Evolutionary conservation across 2,329 filamentous ascomycete genomes (phyloP).

Genomic region (Colletotrichum gloeosporioides): DNA sequence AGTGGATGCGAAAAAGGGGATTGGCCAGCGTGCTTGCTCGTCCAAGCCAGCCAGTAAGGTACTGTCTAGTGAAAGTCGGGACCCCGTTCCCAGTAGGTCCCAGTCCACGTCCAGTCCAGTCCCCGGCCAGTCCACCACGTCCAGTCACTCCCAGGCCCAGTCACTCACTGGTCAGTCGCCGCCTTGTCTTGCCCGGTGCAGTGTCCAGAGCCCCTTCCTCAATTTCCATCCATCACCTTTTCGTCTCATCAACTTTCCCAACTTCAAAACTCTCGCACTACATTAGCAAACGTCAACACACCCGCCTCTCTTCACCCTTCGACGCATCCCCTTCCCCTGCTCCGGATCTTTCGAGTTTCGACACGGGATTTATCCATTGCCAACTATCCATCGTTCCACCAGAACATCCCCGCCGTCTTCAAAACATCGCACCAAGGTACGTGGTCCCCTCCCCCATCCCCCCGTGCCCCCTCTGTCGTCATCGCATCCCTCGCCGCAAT

Average conservation of each 20-base stretch:
- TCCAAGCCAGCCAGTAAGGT: conserved; percentile 10
- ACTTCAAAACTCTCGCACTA: conserved; percentile 32
- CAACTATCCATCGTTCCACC: conserved; percentile 13
- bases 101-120: background rate
- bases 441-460: conserved; percentile 20
- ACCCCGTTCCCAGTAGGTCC: conserved; percentile 7
- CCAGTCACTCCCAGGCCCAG: background rate
- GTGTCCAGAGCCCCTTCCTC: conserved; percentile 33
- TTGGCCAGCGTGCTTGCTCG: conserved; percentile 15
- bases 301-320: conserved; percentile 13
- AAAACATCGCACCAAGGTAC: conserved; percentile 25
- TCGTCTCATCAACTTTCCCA: conserved; percentile 35
- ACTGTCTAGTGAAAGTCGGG: background rate
- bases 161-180: background rate
- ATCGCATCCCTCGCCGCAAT: conserved; percentile 35
- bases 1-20: conserved; percentile 14
- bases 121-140: background rate
- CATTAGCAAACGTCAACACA: conserved; percentile 28
- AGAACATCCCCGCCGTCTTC: conserved; percentile 17
- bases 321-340: conserved; percentile 22
- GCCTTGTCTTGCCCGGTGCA: conserved; percentile 25
- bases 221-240: conserved; percentile 36
- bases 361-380: conserved; percentile 12
- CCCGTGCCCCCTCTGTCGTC: conserved; percentile 44
- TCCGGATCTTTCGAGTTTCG: conserved; percentile 8